Evolutionary conservation across 2,329 filamentous ascomycete species (phyloP).

Genomic region (Aureobasidium pullulans): DNA sequence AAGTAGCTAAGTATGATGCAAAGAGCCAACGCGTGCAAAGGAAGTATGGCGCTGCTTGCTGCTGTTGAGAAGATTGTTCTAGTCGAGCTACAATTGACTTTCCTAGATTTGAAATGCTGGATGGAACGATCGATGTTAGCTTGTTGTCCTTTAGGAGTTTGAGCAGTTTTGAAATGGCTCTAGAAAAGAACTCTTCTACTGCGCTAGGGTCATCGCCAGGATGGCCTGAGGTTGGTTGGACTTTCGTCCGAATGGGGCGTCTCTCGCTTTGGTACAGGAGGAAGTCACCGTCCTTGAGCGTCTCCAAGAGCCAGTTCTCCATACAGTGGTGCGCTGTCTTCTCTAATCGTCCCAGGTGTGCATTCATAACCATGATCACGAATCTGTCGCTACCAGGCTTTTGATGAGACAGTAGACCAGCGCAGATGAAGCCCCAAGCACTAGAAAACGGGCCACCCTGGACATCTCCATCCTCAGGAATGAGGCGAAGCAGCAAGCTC

Average conservation of each 20-base stretch:
- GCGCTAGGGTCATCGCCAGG: conserved; percentile 68
- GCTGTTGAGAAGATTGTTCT: conserved; percentile 57
- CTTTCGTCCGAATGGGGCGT: conserved; percentile 58
- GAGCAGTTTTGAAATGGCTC: conserved; percentile 73
- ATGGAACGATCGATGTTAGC: conserved; percentile 75
- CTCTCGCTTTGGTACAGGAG: conserved; percentile 79
- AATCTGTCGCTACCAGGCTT: conserved; percentile 73
- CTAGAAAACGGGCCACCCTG: conserved; percentile 40
- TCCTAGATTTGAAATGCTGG: conserved; percentile 75
- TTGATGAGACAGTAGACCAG: conserved; percentile 69
- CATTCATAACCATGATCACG: conserved; percentile 74
- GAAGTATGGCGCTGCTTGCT: conserved; percentile 66
- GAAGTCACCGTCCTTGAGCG: conserved; percentile 86
- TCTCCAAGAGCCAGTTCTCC: conserved; percentile 91
- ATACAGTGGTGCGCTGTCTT: conserved; percentile 87
- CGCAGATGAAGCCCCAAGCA: conserved; percentile 84
- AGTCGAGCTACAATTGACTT: conserved; percentile 71
- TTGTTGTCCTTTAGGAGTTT: conserved; percentile 73
- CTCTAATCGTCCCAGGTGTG: conserved; percentile 77
- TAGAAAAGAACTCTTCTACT: conserved; percentile 81
- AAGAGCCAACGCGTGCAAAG: conserved; percentile 91
- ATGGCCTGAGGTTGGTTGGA: conserved; percentile 64
- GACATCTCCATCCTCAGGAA: neutral
- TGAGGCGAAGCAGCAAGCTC: conserved; percentile 67
- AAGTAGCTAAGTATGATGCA: conserved; percentile 73